phyloP scores from a whole-genome alignment of 2,329 filamentous ascomycete genomes.

The Cladophialophora bantiana region DNA sequence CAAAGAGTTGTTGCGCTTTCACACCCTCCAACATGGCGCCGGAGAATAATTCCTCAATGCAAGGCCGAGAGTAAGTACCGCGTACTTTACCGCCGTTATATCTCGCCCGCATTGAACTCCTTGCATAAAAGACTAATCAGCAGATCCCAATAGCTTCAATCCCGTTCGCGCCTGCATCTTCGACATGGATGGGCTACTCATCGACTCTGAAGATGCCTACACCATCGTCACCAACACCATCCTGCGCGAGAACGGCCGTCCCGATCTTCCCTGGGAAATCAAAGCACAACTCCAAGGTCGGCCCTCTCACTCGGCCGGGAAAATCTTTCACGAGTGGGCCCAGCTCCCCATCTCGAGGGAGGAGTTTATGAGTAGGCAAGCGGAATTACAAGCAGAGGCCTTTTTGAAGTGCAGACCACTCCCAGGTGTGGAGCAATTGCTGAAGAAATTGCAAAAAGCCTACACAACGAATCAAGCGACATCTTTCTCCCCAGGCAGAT shows the following conservation, averaged over 20 bases:
- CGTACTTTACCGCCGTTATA: neutral
- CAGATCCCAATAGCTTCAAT: slow-evolving; percentile 62
- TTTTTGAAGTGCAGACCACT: slow-evolving; percentile 80
- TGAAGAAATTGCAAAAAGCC: slow-evolving; percentile 60
- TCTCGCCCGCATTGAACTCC: neutral
- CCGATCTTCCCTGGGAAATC: slow-evolving; percentile 85
- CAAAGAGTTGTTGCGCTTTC: neutral
- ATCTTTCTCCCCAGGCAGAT: slow-evolving; percentile 42
- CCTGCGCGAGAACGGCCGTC: slow-evolving; percentile 75
- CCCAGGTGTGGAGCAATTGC: slow-evolving; percentile 75
- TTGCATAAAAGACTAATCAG: neutral
- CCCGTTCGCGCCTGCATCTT: slow-evolving; percentile 91
- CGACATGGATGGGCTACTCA: slow-evolving; percentile 97
- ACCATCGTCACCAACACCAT: slow-evolving; percentile 82
- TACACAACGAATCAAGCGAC: slow-evolving; percentile 44
- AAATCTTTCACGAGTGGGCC: slow-evolving; percentile 81
- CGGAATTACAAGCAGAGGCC: slow-evolving; percentile 69
- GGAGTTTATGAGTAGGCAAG: slow-evolving; percentile 68
- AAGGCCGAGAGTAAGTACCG: neutral
- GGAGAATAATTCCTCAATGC: neutral
- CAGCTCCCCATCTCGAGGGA: slow-evolving; percentile 77
- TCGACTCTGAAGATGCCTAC: slow-evolving; percentile 92
- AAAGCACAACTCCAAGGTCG: slow-evolving; percentile 85
- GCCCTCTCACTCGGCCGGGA: slow-evolving; percentile 64
- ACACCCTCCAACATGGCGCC: neutral